Evolutionary conservation across 371 early-diverging fungal species (phyloP).

Genomic region (Funneliformis caledonium): DNA sequence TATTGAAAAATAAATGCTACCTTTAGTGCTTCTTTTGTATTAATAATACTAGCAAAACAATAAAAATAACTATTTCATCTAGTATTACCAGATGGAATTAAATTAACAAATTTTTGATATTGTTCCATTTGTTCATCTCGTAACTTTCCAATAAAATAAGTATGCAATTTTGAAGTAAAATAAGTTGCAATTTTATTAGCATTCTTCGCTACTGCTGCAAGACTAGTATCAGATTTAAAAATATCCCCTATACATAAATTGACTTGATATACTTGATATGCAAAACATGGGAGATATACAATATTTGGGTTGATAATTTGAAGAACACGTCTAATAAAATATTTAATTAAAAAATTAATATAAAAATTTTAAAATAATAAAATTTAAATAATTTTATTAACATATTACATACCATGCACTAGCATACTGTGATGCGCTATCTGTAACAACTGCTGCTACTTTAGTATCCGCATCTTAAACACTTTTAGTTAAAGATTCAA

Average conservation of each 20-base stretch:
- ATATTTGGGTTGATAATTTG: not conserved
- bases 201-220: not conserved
- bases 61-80: not conserved
- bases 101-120: slow-evolving; percentile 1
- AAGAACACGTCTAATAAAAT: not conserved
- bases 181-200: slow-evolving; percentile 1
- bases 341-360: not conserved
- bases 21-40: slow-evolving; percentile 1
- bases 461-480: not conserved
- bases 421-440: not conserved
- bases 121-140: not conserved
- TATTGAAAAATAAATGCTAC: not conserved
- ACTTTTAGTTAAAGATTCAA: not conserved
- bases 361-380: not conserved
- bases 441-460: not conserved
- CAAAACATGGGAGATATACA: not conserved
- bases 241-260: not conserved
- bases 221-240: not conserved
- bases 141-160: not conserved
- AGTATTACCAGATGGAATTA: not conserved
- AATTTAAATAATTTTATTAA: not conserved
- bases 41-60: not conserved
- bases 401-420: not conserved
- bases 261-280: not conserved
- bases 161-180: not conserved